Conservation (phyloP, 1,139 yeast genomes). For the Barnettozyma hawaiiensis region DNA sequence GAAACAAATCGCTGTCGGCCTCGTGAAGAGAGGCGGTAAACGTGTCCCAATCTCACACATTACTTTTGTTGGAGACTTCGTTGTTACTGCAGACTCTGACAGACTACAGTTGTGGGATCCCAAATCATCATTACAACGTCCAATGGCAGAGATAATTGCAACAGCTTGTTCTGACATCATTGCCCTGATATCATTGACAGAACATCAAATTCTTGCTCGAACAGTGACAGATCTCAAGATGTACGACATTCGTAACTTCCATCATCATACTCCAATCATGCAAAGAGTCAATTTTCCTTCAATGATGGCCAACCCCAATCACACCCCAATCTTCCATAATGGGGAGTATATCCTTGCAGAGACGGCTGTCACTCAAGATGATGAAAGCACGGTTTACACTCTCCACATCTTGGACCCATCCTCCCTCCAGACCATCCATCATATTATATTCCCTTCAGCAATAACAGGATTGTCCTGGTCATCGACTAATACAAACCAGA, state of each 20-base stretch:
- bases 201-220: conserved; percentile 9
- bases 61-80: conserved; percentile 4
- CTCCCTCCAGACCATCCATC: conserved; percentile 30
- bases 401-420: conserved; percentile 33
- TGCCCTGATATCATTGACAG: background rate
- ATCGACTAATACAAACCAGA: conserved; percentile 29
- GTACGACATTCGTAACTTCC: conserved; percentile 33
- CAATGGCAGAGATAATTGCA: conserved; percentile 4
- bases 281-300: conserved; percentile 23
- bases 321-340: conserved; percentile 12
- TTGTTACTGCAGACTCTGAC: conserved; percentile 10
- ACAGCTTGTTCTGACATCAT: background rate
- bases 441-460: conserved; percentile 16
- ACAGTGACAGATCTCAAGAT: conserved; percentile 24
- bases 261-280: conserved; percentile 30
- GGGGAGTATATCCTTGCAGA: conserved; percentile 22
- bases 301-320: no score
- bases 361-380: background rate
- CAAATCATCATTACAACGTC: conserved; percentile 10
- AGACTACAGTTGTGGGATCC: conserved; percentile 18
- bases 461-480: conserved; percentile 30
- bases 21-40: conserved; percentile 14
- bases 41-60: conserved; percentile 13
- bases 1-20: conserved; percentile 15
- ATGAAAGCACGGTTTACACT: background rate